Base-by-base conservation (phyloP, 1,284 basidiomycete species). In the Amylostereum areolatum region DNA sequence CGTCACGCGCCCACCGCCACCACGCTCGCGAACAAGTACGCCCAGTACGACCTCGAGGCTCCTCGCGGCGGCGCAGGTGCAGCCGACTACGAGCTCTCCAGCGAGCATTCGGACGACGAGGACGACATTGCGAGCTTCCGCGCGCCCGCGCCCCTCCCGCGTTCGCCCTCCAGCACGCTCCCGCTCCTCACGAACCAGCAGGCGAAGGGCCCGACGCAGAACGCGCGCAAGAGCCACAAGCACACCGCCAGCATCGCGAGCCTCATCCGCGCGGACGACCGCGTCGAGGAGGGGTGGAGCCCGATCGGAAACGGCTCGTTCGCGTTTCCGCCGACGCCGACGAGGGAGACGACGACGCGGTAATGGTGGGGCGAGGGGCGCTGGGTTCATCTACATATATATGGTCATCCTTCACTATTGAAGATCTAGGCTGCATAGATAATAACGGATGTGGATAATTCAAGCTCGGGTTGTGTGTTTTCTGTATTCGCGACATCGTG, bases 281-380 rank as follows among this genome's bases (percentile, higher is more conserved):
- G 85, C 35, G 75, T 80, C 42, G 82, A 85, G 58, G 86, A 87
- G 55, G 85, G 85, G 2, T 89, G 87, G 85, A 88, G 87, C 63
- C 83, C 84, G 18, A 80, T 87, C 35, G 66, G 60, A 34, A 54
- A 39, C n/a, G 63, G 65, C 40, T 68, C 71, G 10, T 77, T 77
- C 51, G 66, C 63, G 43, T 67, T 77, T 54, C 73, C 76, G 8
- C 65, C 73, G 7, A 62, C 63, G 34, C 66, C 65, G 32, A 61
- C 54, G 32, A 51, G 47, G 28, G 10, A 43, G 30, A n/a, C 41
- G 41, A 27, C 28, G 41, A 28, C 32, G 33, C 32, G 28, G 34
- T 24, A n/a, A 37, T 29, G 31, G 45, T n/a, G 34, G 34, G n/a
- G 10, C 34, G n/a, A 36, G 34, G 34, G n/a, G 18, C 18, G 18